Percentiles rank a stretch among this genome's conserved stretches.
These are phyloP conservation scores for Solanum aculeatissimum DNA, from an alignment of 305 asterid genomes.

Conservation along the genomic window DNA sequence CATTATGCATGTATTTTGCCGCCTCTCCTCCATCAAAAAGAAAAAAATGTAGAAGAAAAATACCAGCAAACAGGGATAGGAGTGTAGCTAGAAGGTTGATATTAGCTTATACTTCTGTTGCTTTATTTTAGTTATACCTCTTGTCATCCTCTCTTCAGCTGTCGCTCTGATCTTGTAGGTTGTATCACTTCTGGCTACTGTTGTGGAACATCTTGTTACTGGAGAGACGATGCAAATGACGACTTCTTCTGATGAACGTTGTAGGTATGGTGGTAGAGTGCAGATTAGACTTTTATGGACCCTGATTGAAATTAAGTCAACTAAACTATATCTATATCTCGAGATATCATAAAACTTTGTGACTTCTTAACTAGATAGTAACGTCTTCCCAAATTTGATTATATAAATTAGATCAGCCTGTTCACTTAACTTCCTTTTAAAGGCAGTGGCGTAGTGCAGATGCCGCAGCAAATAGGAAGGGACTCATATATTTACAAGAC, in stretches of 20 bases:
- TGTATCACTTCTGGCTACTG: constrained; percentile 82
- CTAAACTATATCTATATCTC: not conserved
- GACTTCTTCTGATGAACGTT: constrained; percentile 67
- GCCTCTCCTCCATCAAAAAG: not conserved
- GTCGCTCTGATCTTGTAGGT: constrained; percentile 34
- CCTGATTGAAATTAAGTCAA: not conserved
- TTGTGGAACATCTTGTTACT: constrained; percentile 89
- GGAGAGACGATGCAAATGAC: constrained; percentile 99
- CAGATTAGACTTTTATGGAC: not conserved
- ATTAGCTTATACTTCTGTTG: not conserved
- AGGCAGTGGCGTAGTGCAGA: not conserved
- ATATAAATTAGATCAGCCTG: not conserved
- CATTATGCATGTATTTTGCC: not conserved
- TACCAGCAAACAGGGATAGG: not conserved
- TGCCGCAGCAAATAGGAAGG: not conserved
- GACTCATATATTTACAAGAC: not conserved
- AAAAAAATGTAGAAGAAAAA: not conserved
- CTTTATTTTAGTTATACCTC: not conserved
- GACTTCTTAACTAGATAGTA: not conserved
- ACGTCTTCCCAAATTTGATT: not conserved
- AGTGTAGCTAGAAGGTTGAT: not conserved
- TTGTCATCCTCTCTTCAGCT: not conserved
- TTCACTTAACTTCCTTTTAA: not conserved
- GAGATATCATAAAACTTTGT: not conserved
- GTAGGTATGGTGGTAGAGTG: constrained; percentile 46